Evolutionary conservation across 139 green algal genomes (phyloP).

Genomic region (Asterochloris erici): DNA sequence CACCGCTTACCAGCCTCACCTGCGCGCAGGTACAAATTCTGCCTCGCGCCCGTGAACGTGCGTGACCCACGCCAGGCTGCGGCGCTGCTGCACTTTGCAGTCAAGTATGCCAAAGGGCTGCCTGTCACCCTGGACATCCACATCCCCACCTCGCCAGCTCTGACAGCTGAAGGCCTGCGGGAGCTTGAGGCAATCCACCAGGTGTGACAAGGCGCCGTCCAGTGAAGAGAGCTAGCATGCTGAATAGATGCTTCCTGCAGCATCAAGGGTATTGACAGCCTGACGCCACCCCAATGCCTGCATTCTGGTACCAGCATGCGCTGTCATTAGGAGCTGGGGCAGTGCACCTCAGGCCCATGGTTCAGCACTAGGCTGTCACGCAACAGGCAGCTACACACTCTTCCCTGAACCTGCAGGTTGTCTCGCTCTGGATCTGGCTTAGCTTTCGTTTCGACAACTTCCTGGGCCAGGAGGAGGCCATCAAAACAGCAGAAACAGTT

Average conservation of each 20-base stretch:
- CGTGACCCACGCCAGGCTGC: slow-evolving; percentile 20
- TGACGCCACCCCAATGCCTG: no score
- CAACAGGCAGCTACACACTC: neutral
- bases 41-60: slow-evolving; percentile 39
- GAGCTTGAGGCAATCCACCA: slow-evolving; percentile 36
- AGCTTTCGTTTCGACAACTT: slow-evolving; percentile 39
- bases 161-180: slow-evolving; percentile 27
- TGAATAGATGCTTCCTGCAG: neutral
- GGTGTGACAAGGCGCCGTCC: slow-evolving; percentile 1
- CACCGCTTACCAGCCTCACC: slow-evolving; percentile 21
- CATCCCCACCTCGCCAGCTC: neutral
- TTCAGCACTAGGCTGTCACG: no score
- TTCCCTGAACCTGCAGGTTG: slow-evolving; percentile 31
- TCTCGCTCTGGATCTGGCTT: slow-evolving; percentile 67
- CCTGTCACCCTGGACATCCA: slow-evolving; percentile 19
- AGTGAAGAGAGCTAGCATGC: neutral
- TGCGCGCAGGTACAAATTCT: slow-evolving; percentile 48
- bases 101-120: slow-evolving; percentile 16
- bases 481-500: no score
- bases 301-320: no score
- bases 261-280: neutral
- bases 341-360: no score
- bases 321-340: no score
- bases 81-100: slow-evolving; percentile 47
- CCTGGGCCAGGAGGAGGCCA: no score